Percentiles rank a stretch among this genome's conserved stretches.
These are phyloP conservation scores for Cronartium ribicola DNA, from an alignment of 1,284 basidiomycete genomes.

Conservation along the genomic window DNA sequence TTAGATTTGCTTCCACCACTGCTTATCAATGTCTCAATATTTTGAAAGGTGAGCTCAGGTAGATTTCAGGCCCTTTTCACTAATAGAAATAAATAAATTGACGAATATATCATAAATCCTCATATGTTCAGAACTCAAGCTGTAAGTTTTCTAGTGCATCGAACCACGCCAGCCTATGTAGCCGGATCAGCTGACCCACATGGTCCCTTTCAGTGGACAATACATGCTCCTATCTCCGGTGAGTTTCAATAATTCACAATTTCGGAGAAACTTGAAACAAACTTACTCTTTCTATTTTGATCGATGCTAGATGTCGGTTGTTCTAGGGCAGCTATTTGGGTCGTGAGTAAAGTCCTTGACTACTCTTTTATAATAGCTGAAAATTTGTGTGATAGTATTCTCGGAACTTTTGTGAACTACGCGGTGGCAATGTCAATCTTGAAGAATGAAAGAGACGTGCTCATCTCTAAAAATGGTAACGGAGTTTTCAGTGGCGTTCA, in stretches of 20 bases:
- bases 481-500: slow-evolving; percentile 34
- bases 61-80: not conserved
- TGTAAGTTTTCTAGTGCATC: not conserved
- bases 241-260: not conserved
- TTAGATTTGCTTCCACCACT: not conserved
- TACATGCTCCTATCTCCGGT: not conserved
- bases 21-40: slow-evolving; percentile 6
- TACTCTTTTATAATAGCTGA: not conserved
- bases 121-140: not conserved
- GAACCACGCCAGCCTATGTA: no score
- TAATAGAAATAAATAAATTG: not conserved
- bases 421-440: slow-evolving; percentile 14
- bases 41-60: not conserved
- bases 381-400: slow-evolving; percentile 7
- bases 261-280: not conserved
- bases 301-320: slow-evolving; percentile 14
- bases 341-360: not conserved
- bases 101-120: not conserved
- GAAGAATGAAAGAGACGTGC: slow-evolving; percentile 27
- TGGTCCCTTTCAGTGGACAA: not conserved
- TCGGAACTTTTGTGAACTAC: slow-evolving; percentile 19
- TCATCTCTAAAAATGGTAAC: slow-evolving; percentile 21
- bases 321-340: slow-evolving; percentile 29
- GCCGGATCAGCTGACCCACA: not conserved
- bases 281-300: not conserved